Base-by-base conservation (phyloP, 2,329 filamentous ascomycete genomes). In the Aureobasidium zeae region DNA sequence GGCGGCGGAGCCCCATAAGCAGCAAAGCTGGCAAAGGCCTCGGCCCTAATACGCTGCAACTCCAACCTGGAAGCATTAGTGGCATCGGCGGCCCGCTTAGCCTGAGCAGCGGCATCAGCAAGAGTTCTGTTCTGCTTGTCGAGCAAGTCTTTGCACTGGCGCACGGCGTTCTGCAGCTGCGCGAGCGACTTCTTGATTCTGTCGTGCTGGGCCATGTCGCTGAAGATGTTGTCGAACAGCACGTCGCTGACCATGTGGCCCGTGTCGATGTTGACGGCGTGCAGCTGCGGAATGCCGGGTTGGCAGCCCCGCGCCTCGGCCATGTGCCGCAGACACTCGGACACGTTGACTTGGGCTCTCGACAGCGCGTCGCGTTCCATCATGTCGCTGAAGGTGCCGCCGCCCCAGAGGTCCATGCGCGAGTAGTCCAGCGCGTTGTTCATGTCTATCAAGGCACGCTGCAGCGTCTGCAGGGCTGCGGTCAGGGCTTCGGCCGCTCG, bases 281-380 rank as follows among this genome's bases (percentile, higher is more conserved):
- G 30, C 4, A 56, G 28, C 1, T 39, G 34, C 3, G 43, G 36
- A 17, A 60, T 53, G 5, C 46, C 49, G 7, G 55, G 54, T 32
- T 57, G 53, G 9, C 47, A 17, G 2, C 51, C 48, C 4, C 46
- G 31, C 0, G 57, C 56, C 19, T 55, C 50, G 3, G 49, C 50
- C 44, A 58, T 48, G 12, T 53, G 51, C 4, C 51, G 46, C 3
- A 51, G 57, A 19, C 67, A 68, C 46, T 71, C 61, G 6, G 52
- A 55, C 25, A 70, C 60, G 19, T 58, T 49, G 12, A 57, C 61
- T 48, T 76, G 68, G 8, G 72, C 72, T 26, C 63, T 59, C 33
- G 64, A 61, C 11, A 80, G 63, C 6, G 67, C 64, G 48, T 68
- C 69, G 17, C 70, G 64, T 57, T 79, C 74, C 60, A 72, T 68